Base-by-base conservation (phyloP, 2,329 filamentous ascomycete species). In the Thelonectria discophora region DNA sequence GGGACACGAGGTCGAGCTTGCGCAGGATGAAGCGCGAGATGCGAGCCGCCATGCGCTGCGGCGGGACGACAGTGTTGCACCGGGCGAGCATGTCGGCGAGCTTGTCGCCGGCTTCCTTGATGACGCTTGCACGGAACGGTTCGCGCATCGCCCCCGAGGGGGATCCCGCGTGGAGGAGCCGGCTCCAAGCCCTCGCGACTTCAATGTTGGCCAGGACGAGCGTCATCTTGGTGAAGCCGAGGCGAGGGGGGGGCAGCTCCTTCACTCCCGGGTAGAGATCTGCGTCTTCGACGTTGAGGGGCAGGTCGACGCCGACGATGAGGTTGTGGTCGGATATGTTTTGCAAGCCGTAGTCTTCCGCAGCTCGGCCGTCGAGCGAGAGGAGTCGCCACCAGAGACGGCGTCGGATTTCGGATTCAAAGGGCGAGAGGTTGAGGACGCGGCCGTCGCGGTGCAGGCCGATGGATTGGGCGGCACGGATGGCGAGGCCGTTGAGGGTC, bases 151-250 rank as follows among this genome's bases (percentile, higher is more conserved):
- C 32, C 2, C 32, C 61, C 1, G 58, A 51, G 3, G 63, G 45
- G 0, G 69, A 62, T 1, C 59, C 65, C 1, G 63, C 66, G 40
- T 74, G 59, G 2, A 73, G 61, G 3, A 75, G 57, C 0, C 60
- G 67, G 11, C 66, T 66, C 59, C 72, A 71, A 1, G 64, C 67
- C 15, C 66, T 63, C 1, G 80, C 77, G 1, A 84, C 78, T 50
- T 86, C 82, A 64, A 82, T 83, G 5, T 80, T 79, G n/a, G 86
- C 79, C 3, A 88, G 70, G 11, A 78, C 79, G 58, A 87, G 81
- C 0, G 85, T 83, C 81, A 88, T 86, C 30, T 85, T 81, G 0
- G 87, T 88, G 72, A 85, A 87, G 15, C 82, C 82, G 2, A 73
- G 66, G 2, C 82, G 78, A 12, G 84, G 78, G 0, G 77, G 66